Conservation (phyloP, 140 eudicot genomes). For the Stevia rebaudiana region DNA sequence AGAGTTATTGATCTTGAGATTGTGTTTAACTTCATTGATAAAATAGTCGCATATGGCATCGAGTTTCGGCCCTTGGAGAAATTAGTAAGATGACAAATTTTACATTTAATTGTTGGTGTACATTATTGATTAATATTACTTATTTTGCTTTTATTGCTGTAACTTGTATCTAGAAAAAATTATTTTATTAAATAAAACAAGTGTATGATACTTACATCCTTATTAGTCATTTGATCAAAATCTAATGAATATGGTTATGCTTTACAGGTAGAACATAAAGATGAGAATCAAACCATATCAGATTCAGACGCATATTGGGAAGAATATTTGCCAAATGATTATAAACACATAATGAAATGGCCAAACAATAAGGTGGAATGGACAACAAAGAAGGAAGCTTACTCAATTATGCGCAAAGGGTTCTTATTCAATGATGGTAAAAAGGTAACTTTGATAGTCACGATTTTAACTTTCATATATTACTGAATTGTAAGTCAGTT, state of each 20-base stretch:
- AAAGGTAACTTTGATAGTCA: neutral
- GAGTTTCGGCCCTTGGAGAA: neutral
- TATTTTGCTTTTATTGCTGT: neutral
- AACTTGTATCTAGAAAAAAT: too few relatives aligned
- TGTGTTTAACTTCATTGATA: neutral
- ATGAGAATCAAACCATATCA: neutral
- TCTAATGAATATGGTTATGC: neutral
- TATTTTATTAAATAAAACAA: neutral
- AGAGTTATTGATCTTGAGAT: neutral
- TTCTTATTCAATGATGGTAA: slow-evolving; percentile 11
- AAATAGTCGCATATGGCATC: slow-evolving; percentile 1
- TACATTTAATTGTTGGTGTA: neutral
- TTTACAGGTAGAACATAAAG: neutral
- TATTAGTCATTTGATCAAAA: neutral
- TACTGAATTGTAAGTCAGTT: neutral
- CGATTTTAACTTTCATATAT: neutral
- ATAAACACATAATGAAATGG: slow-evolving; percentile 4
- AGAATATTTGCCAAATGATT: slow-evolving; percentile 7
- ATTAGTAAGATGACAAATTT: neutral
- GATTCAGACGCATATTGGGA: slow-evolving; percentile 10
- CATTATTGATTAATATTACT: neutral
- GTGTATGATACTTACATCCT: neutral
- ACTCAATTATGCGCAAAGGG: slow-evolving; percentile 7
- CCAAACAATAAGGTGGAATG: neutral
- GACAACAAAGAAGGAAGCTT: slow-evolving; percentile 11